Percentiles rank a stretch among this genome's conserved stretches.
Evolutionary conservation across 2,329 filamentous ascomycete genomes (phyloP).

Genomic region (Penicillium vulpinum): DNA sequence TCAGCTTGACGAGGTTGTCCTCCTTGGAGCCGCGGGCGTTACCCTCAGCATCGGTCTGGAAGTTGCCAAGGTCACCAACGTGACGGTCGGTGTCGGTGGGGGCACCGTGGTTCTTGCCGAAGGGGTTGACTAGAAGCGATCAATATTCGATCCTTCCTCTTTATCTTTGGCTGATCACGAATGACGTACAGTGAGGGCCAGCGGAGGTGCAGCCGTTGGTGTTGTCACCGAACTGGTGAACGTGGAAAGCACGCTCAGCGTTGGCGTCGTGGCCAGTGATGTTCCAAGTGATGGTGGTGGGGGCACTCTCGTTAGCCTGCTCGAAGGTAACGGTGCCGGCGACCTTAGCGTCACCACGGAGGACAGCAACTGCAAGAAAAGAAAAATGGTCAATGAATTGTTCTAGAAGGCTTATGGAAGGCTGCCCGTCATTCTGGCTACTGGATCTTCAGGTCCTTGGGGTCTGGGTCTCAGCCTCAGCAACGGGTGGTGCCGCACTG

Average conservation of each 20-base stretch:
- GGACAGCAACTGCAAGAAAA: slow-evolving; percentile 71
- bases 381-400: slow-evolving; percentile 6
- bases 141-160: not conserved
- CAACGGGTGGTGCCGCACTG: not conserved
- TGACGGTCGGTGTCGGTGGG: slow-evolving; percentile 81
- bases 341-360: slow-evolving; percentile 98
- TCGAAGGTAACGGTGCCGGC: slow-evolving; percentile 92
- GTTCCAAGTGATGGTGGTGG: slow-evolving; percentile 88
- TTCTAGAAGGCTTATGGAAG: slow-evolving; percentile 15
- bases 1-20: slow-evolving; percentile 90
- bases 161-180: not conserved
- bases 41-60: slow-evolving; percentile 91
- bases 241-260: slow-evolving; percentile 96
- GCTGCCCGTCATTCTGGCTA: not conserved
- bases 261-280: slow-evolving; percentile 91
- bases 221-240: slow-evolving; percentile 99
- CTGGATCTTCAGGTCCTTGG: not conserved
- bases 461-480: not conserved
- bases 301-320: slow-evolving; percentile 77
- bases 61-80: slow-evolving; percentile 96
- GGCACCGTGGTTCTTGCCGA: slow-evolving; percentile 87
- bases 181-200: slow-evolving; percentile 85
- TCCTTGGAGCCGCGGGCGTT: slow-evolving; percentile 77
- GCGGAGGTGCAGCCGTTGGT: slow-evolving; percentile 99
- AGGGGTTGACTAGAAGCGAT: slow-evolving; percentile 76